Evolutionary conservation across 2,329 filamentous ascomycete species (phyloP).

Genomic region (Alternaria triticimaculans): DNA sequence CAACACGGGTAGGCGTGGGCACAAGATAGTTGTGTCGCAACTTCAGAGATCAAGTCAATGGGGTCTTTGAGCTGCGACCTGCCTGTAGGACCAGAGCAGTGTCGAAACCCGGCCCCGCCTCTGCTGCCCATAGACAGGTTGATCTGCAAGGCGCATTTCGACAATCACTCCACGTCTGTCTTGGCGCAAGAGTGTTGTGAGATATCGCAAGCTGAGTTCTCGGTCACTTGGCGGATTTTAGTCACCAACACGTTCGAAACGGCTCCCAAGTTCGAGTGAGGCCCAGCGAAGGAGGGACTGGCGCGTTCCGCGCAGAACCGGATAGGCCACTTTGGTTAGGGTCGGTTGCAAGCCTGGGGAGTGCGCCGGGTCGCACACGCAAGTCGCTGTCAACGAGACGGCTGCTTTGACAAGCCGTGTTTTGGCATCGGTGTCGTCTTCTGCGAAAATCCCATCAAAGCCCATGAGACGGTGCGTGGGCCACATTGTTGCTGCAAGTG

Average conservation of each 20-base stretch:
- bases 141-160: not conserved
- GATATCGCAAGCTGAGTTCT: not conserved
- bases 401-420: not conserved
- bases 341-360: not conserved
- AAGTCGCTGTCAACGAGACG: not conserved
- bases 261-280: conserved; percentile 3
- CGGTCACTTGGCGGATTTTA: not conserved
- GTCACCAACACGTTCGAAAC: not conserved
- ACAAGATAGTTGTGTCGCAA: not conserved
- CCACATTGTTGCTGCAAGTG: not conserved
- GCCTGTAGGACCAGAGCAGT: not conserved
- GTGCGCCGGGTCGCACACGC: not conserved
- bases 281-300: not conserved
- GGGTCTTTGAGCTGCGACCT: not conserved
- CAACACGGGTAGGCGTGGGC: not conserved
- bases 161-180: not conserved
- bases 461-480: not conserved
- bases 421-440: not conserved
- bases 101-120: not conserved
- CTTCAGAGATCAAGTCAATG: not conserved
- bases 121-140: not conserved
- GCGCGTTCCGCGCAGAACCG: conserved; percentile 12
- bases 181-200: not conserved
- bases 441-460: not conserved
- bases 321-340: not conserved